Evolutionary conservation across 495 filamentous ascomycete genomes (phyloP).

Genomic region (Chaetomium tenue): DNA sequence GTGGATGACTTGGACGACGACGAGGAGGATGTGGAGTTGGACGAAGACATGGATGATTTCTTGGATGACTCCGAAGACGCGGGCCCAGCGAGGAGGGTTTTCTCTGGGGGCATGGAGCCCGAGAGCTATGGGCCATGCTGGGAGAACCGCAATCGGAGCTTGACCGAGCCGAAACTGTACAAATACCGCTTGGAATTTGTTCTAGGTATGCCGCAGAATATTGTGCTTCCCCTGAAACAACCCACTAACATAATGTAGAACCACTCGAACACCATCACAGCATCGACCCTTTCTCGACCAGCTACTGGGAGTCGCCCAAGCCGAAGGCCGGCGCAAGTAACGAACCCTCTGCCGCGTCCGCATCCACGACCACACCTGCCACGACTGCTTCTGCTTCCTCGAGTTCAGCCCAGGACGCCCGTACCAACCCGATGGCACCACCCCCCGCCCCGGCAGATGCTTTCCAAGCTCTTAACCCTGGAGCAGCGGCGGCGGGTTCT

Average conservation of each 20-base stretch:
- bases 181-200: constrained; percentile 71
- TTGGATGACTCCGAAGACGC: constrained; percentile 67
- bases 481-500: neutral
- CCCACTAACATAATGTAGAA: constrained; percentile 29
- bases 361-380: constrained; percentile 3
- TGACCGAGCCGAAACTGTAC: constrained; percentile 44
- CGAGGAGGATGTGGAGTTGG: constrained; percentile 60
- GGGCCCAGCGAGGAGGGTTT: constrained; percentile 43
- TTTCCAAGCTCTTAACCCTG: constrained; percentile 27
- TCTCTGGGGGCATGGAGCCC: constrained; percentile 69
- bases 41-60: constrained; percentile 72
- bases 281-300: constrained; percentile 82
- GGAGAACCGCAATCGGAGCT: constrained; percentile 56
- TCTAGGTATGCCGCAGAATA: constrained; percentile 48
- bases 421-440: constrained; percentile 18
- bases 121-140: constrained; percentile 76
- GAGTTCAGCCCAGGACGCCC: neutral
- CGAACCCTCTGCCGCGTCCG: constrained; percentile 20
- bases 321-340: constrained; percentile 29
- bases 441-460: constrained; percentile 26
- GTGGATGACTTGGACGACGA: constrained; percentile 70
- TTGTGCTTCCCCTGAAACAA: neutral
- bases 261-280: constrained; percentile 42
- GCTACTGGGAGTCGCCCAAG: constrained; percentile 66
- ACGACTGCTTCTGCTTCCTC: neutral